Conservation (phyloP, 306 rosid species). For the Canavalia ensiformis region DNA sequence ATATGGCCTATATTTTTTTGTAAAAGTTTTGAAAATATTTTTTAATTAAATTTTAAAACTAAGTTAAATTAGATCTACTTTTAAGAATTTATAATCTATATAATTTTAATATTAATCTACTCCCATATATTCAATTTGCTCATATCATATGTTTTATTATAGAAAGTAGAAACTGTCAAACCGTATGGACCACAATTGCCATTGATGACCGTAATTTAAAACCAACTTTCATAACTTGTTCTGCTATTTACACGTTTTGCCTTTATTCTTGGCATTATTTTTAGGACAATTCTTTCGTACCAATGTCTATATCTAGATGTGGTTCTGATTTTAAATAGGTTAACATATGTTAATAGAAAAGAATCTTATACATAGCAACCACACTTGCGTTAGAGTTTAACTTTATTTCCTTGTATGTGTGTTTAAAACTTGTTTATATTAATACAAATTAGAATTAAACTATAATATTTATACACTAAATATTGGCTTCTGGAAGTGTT, state of each 20-base stretch:
- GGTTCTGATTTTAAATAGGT: neutral
- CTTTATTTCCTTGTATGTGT: neutral
- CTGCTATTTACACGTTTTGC: neutral
- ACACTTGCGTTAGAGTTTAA: neutral
- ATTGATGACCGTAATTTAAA: neutral
- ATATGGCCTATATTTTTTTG: too few species aligned
- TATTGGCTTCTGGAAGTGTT: neutral
- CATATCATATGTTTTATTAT: too few species aligned
- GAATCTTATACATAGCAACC: neutral
- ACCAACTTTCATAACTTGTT: neutral
- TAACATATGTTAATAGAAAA: neutral
- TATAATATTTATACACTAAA: neutral
- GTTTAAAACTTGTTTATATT: neutral
- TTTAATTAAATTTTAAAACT: too few species aligned
- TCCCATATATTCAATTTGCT: too few species aligned
- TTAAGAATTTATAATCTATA: too few species aligned
- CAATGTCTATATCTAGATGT: neutral
- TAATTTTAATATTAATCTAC: too few species aligned
- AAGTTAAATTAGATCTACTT: too few species aligned
- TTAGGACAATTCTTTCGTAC: neutral
- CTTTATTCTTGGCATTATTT: neutral
- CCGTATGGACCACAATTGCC: neutral
- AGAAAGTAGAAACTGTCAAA: neutral
- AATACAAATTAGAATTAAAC: neutral
- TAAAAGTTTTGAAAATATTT: too few species aligned